Base-by-base conservation (phyloP, 306 rosid genomes). In the Argentina anserina region DNA sequence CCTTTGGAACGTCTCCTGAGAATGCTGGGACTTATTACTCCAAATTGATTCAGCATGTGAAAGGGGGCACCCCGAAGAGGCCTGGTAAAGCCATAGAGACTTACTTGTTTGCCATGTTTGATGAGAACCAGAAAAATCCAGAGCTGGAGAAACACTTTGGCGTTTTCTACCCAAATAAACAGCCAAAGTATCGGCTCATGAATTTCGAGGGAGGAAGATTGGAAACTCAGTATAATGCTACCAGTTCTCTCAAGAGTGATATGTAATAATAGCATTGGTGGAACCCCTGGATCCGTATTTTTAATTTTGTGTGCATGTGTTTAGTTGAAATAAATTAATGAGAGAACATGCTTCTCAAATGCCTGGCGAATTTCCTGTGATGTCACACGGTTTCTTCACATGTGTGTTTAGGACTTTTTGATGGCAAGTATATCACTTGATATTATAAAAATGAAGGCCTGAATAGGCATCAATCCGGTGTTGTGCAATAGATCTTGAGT, bases 51-150 rank as follows among this genome's bases (percentile, higher is more conserved):
- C 67, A 81, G 9, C 92, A 84, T 56, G 96, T 81, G 39, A 56
- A 67, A 0, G 50, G n/a, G 2, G 96, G 96, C 3, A 82, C 92
- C 34, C 96, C 96, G 0, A 77, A 81, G 79, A 86, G 88, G 74
- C 90, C 96, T 17, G 75, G 75, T 17, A 77, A 20, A 25, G 56
- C 80, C 11, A 75, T 82, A 31, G 83, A 82, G 75, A 75, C 86
- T 14, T 78, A 82, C 55, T 42, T 81, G 50, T 81, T 81, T 78
- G 85, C 79, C 42, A n/a, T 81, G 82, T 77, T 81, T 70, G 65
- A 81, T 31, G 85, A 81, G 79, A 81, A 77, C 64, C 69, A 69
- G 28, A 81, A 81, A 26, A 25, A 49, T 1, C 74, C 77, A 21
- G 82, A 82, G 26, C 23, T 9, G 4, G 82, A 82, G 72, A 82